These are phyloP conservation scores for Fusarium transvaalense DNA, from an alignment of 2,329 filamentous ascomycete species.

Conservation along the genomic window DNA sequence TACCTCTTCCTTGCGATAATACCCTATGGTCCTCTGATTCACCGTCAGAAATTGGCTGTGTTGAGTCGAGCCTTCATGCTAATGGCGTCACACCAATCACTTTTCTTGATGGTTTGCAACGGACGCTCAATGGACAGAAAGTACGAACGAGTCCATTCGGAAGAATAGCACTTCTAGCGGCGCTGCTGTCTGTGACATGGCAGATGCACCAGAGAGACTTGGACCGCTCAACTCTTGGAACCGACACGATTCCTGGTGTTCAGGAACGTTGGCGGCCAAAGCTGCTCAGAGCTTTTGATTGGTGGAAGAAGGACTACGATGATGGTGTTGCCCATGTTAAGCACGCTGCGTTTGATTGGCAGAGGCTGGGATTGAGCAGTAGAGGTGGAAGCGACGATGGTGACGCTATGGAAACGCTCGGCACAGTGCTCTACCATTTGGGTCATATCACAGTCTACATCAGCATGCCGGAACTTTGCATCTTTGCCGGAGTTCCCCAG, in stretches of 20 bases:
- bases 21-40: slow-evolving; percentile 49
- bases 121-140: slow-evolving; percentile 46
- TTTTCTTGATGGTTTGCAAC: slow-evolving; percentile 47
- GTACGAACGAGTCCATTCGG: slow-evolving; percentile 48
- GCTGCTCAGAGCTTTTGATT: slow-evolving; percentile 46
- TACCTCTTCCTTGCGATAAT: slow-evolving; percentile 48
- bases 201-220: slow-evolving; percentile 49
- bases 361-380: slow-evolving; percentile 44
- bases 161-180: slow-evolving; percentile 45
- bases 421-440: slow-evolving; percentile 47
- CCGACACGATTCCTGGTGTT: slow-evolving; percentile 45
- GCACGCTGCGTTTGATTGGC: slow-evolving; percentile 49
- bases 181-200: slow-evolving; percentile 47
- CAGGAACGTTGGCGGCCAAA: slow-evolving; percentile 49
- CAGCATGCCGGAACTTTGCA: slow-evolving; percentile 49
- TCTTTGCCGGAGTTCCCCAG: slow-evolving; percentile 47
- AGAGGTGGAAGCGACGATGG: slow-evolving; percentile 48
- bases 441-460: slow-evolving; percentile 49
- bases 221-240: slow-evolving; percentile 45
- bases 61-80: slow-evolving; percentile 48
- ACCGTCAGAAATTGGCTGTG: slow-evolving; percentile 48
- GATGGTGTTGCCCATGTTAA: slow-evolving; percentile 47
- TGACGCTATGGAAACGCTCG: slow-evolving; percentile 47
- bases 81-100: slow-evolving; percentile 48
- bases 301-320: slow-evolving; percentile 50